These are phyloP conservation scores for Metschnikowia arizonensis DNA, from an alignment of 805 yeast species.

Conservation along the genomic window DNA sequence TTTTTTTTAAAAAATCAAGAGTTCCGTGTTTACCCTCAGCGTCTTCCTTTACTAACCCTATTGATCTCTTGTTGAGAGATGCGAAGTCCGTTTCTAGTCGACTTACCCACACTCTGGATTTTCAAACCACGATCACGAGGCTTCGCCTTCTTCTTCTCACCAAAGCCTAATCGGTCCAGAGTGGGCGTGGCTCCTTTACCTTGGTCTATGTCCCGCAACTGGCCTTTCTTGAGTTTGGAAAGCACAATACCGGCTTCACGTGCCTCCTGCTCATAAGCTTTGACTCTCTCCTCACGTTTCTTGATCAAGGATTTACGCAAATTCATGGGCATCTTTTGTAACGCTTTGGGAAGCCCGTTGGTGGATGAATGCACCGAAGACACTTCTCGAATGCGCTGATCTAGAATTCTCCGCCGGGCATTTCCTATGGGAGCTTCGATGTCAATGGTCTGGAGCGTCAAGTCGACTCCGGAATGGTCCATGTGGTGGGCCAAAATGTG, in stretches of 20 bases:
- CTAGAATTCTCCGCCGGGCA: slow-evolving; percentile 61
- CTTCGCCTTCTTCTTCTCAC: slow-evolving; percentile 35
- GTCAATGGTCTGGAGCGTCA: slow-evolving; percentile 60
- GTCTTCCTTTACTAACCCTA: slow-evolving; percentile 25
- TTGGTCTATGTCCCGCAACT: slow-evolving; percentile 51
- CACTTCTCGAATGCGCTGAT: slow-evolving; percentile 49
- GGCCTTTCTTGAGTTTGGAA: slow-evolving; percentile 65
- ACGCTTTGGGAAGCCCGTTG: slow-evolving; percentile 41
- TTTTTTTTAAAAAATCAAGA: too few relatives aligned
- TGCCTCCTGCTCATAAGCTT: slow-evolving; percentile 70
- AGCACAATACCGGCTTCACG: slow-evolving; percentile 87
- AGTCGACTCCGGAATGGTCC: slow-evolving; percentile 60
- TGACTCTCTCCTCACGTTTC: slow-evolving; percentile 48
- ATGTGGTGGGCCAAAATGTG: slow-evolving; percentile 51
- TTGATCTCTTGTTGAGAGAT: slow-evolving; percentile 67
- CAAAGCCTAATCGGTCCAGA: slow-evolving; percentile 51
- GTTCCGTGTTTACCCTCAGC: too few relatives aligned
- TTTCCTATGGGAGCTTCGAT: slow-evolving; percentile 63
- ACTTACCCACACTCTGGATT: slow-evolving; percentile 69
- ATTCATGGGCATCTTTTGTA: slow-evolving; percentile 84
- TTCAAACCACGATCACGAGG: slow-evolving; percentile 74
- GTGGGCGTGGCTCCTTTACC: slow-evolving; percentile 51
- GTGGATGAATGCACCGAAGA: slow-evolving; percentile 40
- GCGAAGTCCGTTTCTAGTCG: slow-evolving; percentile 74
- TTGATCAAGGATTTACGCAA: slow-evolving; percentile 80